Evolutionary conservation across 192 early-diverging fungal species (phyloP), one percentile per base, ranked within the genome.

Genomic region (Backusella tarrabulga): DNA sequence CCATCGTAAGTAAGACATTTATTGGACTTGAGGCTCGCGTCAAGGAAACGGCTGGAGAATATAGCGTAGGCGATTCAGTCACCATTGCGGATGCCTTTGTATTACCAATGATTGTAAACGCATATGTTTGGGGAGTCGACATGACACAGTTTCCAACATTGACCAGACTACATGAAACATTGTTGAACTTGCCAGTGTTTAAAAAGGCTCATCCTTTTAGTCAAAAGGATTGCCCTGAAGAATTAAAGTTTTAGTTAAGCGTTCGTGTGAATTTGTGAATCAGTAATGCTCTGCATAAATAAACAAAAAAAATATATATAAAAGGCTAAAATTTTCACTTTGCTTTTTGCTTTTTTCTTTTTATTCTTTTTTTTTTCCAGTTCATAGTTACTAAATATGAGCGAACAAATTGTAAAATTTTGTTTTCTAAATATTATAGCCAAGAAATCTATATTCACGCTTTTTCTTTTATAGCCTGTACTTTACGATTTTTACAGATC

Each of bases 21-120:
- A 81, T 84, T n/a, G 89, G 90, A 91, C 83, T 95, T 38, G 95
- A 97, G 71, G 83, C 69, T 26, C 82, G 87, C 77, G 87, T 98
- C 17, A 84, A 79, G 60, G 72, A 81, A 36, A 86, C 89, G 2
- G 88, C 92, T 3, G 94, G 93, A 32, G 84, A 77, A 44, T 98
- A 92, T 83, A 93, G 91, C 74, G 88, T 93, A 54, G 96, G 95
- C 21, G 91, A 97, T 78, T 67, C 87, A 34, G 85, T 98, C 54
- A 94, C 95, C 1, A 79, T 97, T 74, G 97, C 97, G 0, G 97
- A 98, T 85, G 79, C 92, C 46, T 90, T 85, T 76, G 82, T 98
- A 34, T 85, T 93, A 8, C 94, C 95, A 5, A 94, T 95, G 84
- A 86, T 90, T 23, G 90, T 85, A 76, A 96, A 97, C 79, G 97